phyloP scores from a whole-genome alignment of 345 rosid genomes.

The Raphanus sativus region DNA sequence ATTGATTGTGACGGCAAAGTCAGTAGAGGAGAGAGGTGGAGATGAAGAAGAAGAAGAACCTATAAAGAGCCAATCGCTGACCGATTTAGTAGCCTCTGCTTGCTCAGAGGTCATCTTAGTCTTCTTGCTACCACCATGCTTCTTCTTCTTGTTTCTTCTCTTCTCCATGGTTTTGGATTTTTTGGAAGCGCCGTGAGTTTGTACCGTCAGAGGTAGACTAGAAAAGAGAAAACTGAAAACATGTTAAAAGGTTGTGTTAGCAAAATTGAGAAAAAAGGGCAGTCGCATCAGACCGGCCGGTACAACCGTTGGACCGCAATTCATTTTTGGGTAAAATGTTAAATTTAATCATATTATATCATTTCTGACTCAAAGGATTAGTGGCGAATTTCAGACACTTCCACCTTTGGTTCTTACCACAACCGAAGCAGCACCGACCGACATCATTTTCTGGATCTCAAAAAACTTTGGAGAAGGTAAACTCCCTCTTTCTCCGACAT shows the following conservation, averaged over 20 bases:
- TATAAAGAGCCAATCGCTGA: constrained; percentile 69
- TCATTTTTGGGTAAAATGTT: background rate
- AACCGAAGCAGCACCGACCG: background rate
- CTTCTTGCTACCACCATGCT: constrained; percentile 70
- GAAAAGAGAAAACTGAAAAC: background rate
- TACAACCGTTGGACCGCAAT: background rate
- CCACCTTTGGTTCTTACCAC: background rate
- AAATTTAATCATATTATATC: no score
- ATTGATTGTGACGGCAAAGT: constrained; percentile 56
- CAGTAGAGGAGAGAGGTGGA: constrained; percentile 44
- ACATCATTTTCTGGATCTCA: background rate
- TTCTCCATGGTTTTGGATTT: constrained; percentile 35
- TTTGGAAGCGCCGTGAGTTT: background rate
- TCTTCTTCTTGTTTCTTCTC: constrained; percentile 75
- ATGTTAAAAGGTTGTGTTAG: background rate
- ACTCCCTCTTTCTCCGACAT: background rate
- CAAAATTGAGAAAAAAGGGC: background rate
- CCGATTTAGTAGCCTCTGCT: constrained; percentile 56
- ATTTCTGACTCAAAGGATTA: no score
- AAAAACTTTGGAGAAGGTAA: background rate
- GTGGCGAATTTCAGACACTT: no score
- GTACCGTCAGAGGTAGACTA: background rate
- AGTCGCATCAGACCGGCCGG: background rate
- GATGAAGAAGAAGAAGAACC: constrained; percentile 36
- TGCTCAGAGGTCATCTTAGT: constrained; percentile 77